Evolutionary conservation across 179 eudicot species (phyloP), one percentile per base, ranked within the genome.

Genomic region (Pouteria campechiana): DNA sequence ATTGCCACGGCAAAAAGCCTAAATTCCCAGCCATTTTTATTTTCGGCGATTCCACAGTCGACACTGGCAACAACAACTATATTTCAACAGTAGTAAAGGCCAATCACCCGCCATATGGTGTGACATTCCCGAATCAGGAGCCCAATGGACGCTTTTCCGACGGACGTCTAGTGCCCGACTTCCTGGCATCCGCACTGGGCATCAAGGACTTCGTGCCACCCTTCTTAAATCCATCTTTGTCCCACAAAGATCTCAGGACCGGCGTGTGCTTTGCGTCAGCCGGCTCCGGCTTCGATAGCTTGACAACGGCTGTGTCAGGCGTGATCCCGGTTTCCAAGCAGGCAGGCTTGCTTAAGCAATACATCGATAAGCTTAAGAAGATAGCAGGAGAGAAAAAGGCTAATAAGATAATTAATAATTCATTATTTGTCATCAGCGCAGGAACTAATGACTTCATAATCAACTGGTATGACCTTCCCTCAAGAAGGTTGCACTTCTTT

Each of bases 251-350:
- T 0, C 37, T 77, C 25, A 17, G 32, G 0, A 74, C 79, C 0
- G 92, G 84, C 1, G 82, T 69, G 17, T 49, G 73, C 37, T 78
- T 81, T 19, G 82, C 77, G 15, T 77, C 85, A 16, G 79, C 72
- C 1, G 84, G 81, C 14, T 51, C 82, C 1, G 92, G 92, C 9
- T 67, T 37, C 25, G 92, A 77, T 54, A 64, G 58, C 3, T 37
- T 57, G 11, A 81, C 85, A 0, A 51, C 46, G 3, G 28, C 37
- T 16, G 5, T 17, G 3, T 29, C 51, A 0, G 45, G 67, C 7
- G 75, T 60, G 20, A 64, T 72, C 15, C 42, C 83, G 1, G 60
- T 79, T 65, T 38, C 65, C 3, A 69, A 49, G 34, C 88, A 79
- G 51, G 36, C 41, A 5, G 48, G 30, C 22, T 25, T 63, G 33